Conservation (phyloP, 768 basidiomycete genomes). For the Serendipita sp. region DNA sequence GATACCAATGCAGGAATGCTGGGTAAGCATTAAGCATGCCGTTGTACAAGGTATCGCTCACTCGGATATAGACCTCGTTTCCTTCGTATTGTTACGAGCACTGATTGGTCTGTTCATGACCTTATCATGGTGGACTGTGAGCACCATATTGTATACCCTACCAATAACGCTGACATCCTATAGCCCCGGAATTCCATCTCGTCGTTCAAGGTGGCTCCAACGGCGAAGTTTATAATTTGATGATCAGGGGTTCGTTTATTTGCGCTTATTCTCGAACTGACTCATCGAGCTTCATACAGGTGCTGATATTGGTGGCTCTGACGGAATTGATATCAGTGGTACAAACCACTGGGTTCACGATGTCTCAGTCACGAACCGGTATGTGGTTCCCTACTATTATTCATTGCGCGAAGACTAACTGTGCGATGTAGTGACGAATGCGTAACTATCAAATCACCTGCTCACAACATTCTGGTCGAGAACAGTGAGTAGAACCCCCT, state of each 20-base stretch:
- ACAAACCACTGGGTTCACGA: constrained; percentile 21
- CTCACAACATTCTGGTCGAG: constrained; percentile 18
- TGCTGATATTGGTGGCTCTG: constrained; percentile 17
- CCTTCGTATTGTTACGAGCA: constrained; percentile 17
- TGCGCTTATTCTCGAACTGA: too few relatives aligned
- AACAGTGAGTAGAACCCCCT: constrained; percentile 6
- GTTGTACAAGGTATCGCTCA: background rate
- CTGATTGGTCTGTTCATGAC: constrained; percentile 19
- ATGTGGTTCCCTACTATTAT: too few relatives aligned
- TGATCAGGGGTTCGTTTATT: constrained; percentile 12
- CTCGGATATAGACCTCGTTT: constrained; percentile 13
- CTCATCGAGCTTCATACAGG: too few relatives aligned
- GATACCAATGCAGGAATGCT: constrained; percentile 18
- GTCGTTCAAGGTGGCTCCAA: constrained; percentile 17
- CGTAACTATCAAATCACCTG: constrained; percentile 20
- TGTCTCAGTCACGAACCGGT: constrained; percentile 19
- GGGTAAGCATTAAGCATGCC: constrained; percentile 12
- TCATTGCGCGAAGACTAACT: too few relatives aligned
- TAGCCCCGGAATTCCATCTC: constrained; percentile 19
- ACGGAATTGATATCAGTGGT: constrained; percentile 20
- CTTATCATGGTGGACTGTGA: constrained; percentile 19
- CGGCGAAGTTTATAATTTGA: constrained; percentile 20
- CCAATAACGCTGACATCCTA: background rate
- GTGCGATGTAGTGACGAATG: constrained; percentile 14
- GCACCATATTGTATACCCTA: background rate